phyloP scores from a whole-genome alignment of 805 yeast genomes.

The Candida suzukii region DNA sequence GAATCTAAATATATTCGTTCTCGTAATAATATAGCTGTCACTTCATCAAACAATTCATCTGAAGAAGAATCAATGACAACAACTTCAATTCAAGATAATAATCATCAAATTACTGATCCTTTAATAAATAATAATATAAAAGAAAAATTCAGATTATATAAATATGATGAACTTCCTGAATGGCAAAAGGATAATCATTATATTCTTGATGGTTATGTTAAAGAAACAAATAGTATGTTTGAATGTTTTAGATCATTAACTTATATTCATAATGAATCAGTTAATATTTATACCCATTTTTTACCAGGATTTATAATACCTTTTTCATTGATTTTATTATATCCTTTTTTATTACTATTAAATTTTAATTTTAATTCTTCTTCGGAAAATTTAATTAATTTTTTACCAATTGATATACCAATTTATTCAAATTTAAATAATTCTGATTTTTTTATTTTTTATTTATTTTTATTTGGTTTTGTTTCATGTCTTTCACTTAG shows the following conservation, averaged over 20 bases:
- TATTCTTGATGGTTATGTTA: conserved; percentile 43
- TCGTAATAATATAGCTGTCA: too few relatives aligned
- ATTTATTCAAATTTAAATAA: conserved; percentile 1
- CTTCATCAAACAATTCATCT: too few relatives aligned
- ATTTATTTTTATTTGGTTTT: conserved; percentile 24
- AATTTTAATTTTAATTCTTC: not conserved
- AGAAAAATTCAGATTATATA: conserved; percentile 7
- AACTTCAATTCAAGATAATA: not conserved
- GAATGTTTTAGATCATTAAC: conserved; percentile 34
- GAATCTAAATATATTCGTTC: too few relatives aligned
- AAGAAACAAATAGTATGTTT: conserved; percentile 33
- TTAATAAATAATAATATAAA: not conserved
- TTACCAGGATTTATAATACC: conserved; percentile 35
- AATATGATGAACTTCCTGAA: conserved; percentile 38
- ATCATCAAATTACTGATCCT: not conserved
- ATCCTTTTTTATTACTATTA: not conserved
- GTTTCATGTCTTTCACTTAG: conserved; percentile 39
- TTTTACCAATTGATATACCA: conserved; percentile 21
- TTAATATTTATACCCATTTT: conserved; percentile 45
- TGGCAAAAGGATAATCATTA: conserved; percentile 56
- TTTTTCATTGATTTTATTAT: conserved; percentile 1
- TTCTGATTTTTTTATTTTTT: not conserved
- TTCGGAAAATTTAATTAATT: conserved; percentile 10
- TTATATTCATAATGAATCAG: conserved; percentile 46
- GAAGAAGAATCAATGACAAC: not conserved